Conservation (phyloP, 1,284 basidiomycete genomes). For the Fistulina hepatica region DNA sequence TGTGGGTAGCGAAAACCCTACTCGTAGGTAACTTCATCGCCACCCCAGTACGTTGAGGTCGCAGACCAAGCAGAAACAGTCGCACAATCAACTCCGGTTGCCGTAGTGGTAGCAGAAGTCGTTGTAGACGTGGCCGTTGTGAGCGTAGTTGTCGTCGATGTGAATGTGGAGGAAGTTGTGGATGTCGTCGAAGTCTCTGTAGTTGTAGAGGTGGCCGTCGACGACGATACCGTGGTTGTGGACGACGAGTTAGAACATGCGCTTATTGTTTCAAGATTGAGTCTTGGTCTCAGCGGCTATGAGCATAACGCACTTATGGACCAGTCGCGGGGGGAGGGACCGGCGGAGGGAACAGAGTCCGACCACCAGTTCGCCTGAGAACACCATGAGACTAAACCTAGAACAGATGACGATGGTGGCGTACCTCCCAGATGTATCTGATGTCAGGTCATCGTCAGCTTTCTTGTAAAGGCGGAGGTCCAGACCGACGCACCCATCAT, state of each 20-base stretch:
- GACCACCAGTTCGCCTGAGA: constrained; percentile 51
- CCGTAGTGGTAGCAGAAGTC: constrained; percentile 15
- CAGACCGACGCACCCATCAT: constrained; percentile 18
- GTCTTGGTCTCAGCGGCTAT: background rate
- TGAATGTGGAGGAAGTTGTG: constrained; percentile 14
- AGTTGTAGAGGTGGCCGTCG: constrained; percentile 8
- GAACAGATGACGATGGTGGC: constrained; percentile 6
- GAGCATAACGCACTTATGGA: constrained; percentile 40
- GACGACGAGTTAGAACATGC: constrained; percentile 34
- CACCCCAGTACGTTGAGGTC: constrained; percentile 36
- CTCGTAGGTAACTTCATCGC: constrained; percentile 39
- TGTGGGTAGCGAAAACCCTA: constrained; percentile 20
- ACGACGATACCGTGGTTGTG: no score
- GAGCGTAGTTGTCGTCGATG: constrained; percentile 17
- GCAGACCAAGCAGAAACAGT: constrained; percentile 43
- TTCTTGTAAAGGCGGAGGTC: constrained; percentile 2
- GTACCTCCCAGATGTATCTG: constrained; percentile 58
- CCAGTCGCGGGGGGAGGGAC: constrained; percentile 50
- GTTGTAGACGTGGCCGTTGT: constrained; percentile 19
- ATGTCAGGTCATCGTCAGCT: constrained; percentile 3
- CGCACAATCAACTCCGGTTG: constrained; percentile 32
- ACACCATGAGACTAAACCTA: background rate
- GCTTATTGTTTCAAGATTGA: constrained; percentile 32
- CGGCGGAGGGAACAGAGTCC: constrained; percentile 34
- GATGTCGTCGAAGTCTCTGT: constrained; percentile 8